Percentiles rank a stretch among this genome's conserved stretches.
phyloP scores from a whole-genome alignment of 345 rosid genomes.

The Linum usitatissimum region DNA sequence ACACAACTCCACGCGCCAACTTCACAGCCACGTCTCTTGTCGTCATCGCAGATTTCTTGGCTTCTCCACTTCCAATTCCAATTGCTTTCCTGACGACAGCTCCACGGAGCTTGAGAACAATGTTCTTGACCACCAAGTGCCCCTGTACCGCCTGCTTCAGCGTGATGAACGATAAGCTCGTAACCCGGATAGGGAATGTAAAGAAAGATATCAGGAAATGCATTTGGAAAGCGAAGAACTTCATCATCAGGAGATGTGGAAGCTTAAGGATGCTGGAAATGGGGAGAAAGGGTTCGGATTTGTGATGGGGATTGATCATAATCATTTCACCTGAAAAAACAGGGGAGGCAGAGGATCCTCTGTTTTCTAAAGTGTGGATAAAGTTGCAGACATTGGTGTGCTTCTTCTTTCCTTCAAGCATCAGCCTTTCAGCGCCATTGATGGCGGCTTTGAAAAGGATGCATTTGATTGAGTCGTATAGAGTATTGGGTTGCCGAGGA shows the following conservation, averaged over 20 bases:
- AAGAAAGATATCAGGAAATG: constrained; percentile 17
- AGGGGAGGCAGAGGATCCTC: constrained; percentile 9
- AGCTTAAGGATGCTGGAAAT: not conserved
- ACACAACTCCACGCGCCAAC: constrained; percentile 18
- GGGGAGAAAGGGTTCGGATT: not conserved
- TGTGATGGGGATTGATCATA: not conserved
- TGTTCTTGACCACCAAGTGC: not conserved
- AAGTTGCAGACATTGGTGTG: no score
- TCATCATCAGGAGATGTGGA: constrained; percentile 1
- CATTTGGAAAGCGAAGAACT: constrained; percentile 19
- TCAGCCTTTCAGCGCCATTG: constrained; percentile 18
- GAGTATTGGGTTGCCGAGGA: not conserved
- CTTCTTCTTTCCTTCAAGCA: constrained; percentile 15
- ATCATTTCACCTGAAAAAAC: constrained; percentile 8
- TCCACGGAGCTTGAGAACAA: constrained; percentile 12
- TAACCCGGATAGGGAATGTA: constrained; percentile 22
- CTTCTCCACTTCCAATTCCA: constrained; percentile 8
- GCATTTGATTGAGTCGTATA: constrained; percentile 10
- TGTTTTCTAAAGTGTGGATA: not conserved
- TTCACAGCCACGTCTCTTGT: constrained; percentile 5
- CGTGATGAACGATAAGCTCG: constrained; percentile 8
- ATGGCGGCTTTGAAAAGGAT: constrained; percentile 13
- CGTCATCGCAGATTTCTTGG: not conserved
- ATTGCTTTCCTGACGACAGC: not conserved
- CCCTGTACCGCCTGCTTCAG: constrained; percentile 15